Conservation (phyloP, 441 rosid species). For the Gossypium davidsonii region DNA sequence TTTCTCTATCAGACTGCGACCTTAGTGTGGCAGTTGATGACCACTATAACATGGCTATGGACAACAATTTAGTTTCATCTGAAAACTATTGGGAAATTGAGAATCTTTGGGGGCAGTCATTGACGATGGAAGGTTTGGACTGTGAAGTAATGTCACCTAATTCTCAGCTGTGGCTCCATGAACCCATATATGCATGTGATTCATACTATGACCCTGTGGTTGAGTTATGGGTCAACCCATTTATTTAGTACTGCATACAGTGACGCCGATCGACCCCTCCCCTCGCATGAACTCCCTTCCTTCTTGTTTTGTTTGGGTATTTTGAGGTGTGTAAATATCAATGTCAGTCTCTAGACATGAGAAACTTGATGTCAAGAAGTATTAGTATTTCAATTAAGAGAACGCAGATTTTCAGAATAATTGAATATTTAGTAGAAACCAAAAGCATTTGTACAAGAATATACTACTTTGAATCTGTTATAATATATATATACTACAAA, state of each 20-base stretch:
- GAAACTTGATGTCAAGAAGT: not conserved
- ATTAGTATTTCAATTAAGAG: not conserved
- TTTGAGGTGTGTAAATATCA: not conserved
- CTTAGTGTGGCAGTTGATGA: not conserved
- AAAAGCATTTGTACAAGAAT: too few relatives aligned
- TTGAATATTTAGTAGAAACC: too few relatives aligned
- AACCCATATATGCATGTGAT: not conserved
- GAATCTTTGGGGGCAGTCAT: not conserved
- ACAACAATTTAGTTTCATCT: not conserved
- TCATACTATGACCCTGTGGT: not conserved
- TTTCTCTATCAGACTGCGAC: not conserved
- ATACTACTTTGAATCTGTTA: too few relatives aligned
- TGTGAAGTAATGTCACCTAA: not conserved
- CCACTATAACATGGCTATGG: not conserved
- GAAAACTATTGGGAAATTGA: not conserved
- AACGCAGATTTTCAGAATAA: too few relatives aligned
- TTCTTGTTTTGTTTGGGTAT: not conserved
- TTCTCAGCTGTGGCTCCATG: not conserved
- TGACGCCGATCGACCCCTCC: too few relatives aligned
- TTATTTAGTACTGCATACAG: not conserved
- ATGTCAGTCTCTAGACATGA: not conserved
- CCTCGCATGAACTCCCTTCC: not conserved
- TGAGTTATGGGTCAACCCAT: not conserved
- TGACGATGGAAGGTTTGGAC: not conserved
- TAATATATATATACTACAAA: too few relatives aligned